Evolutionary conservation across 2,329 filamentous ascomycete species (phyloP), one percentile per base, ranked within the genome.

Genomic region (Raffaelea arxii): DNA sequence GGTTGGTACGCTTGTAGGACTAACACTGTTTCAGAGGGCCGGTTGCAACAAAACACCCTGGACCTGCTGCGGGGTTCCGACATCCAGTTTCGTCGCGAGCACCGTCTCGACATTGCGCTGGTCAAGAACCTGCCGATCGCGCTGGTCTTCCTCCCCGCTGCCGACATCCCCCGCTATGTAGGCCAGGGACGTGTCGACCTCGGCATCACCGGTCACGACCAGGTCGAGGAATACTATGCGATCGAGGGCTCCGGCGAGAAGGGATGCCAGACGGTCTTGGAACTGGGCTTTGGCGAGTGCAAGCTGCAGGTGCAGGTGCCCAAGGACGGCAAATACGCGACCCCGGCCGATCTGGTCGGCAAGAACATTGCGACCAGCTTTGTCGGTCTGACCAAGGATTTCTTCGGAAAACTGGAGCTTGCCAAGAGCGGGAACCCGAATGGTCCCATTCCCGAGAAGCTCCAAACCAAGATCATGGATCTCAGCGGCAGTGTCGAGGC

Each of bases 281-380:
- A 96, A 56, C 76, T 98, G 18, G 87, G 82, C 27, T 98, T 98
- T 61, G 92, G 92, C 39, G 74, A 71, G 52, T 98, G 92, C 72
- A 91, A 85, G 67, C 75, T 98, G 57, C 91, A 97, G 69, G 89
- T 97, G n/a, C 92, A 98, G 66, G 90, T 94, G 2, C 92, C 92
- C 0, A 82, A 86, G 60, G 91, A 92, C 63, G 91, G 92, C 44
- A 60, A 69, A 46, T 82, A 92, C 59, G 66, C 64, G 39, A 75
- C 77, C 40, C 76, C 86, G 5, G 78, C 80, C 62, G 82, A 96
- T 60, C 72, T 98, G 41, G 76, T 98, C 51, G 92, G 92, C 48
- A 90, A 86, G 68, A 95, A 91, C 58, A 84, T 98, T 46, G 90
- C 91, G 48, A 97, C 92, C 35, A 97, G 91, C 70, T 98, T 98